Conservation (phyloP, 1,284 basidiomycete species). For the Malassezia sympodialis region DNA sequence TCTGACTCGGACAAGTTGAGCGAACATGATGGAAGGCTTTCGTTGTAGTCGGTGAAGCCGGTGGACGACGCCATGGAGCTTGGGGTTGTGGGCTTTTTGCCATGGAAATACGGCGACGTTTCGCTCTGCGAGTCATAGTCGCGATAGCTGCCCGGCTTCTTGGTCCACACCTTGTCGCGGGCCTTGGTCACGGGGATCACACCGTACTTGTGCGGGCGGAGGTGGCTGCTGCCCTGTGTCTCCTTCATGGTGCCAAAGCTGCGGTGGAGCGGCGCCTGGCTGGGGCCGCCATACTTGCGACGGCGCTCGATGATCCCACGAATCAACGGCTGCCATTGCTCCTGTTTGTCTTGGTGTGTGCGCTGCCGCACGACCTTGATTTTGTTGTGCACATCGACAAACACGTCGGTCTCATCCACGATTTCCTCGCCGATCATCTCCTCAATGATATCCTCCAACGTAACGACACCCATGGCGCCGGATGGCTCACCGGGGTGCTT, state of each 20-base stretch:
- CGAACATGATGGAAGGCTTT: constrained; percentile 7
- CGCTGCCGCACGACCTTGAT: constrained; percentile 31
- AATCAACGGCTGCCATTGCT: constrained; percentile 42
- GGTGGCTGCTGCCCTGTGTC: constrained; percentile 14
- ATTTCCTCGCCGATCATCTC: constrained; percentile 53
- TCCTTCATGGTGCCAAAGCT: constrained; percentile 29
- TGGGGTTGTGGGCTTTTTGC: neutral
- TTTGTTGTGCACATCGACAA: constrained; percentile 43
- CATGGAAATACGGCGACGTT: neutral
- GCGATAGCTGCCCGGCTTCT: constrained; percentile 22
- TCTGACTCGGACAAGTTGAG: constrained; percentile 15
- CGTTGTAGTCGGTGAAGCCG: constrained; percentile 18
- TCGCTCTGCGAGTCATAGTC: constrained; percentile 7
- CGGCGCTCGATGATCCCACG: constrained; percentile 46
- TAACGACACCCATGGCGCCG: constrained; percentile 56
- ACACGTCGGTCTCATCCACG: constrained; percentile 46
- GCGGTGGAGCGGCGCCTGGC: constrained; percentile 30
- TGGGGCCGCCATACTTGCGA: constrained; percentile 33
- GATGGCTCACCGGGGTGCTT: constrained; percentile 66
- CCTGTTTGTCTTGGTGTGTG: constrained; percentile 5
- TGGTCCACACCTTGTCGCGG: constrained; percentile 37
- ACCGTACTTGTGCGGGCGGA: constrained; percentile 23
- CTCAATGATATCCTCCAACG: constrained; percentile 54
- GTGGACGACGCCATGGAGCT: constrained; percentile 15
- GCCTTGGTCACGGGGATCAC: constrained; percentile 17